Conservation (phyloP, 768 basidiomycete species). For the Tephrocybe sp. region DNA sequence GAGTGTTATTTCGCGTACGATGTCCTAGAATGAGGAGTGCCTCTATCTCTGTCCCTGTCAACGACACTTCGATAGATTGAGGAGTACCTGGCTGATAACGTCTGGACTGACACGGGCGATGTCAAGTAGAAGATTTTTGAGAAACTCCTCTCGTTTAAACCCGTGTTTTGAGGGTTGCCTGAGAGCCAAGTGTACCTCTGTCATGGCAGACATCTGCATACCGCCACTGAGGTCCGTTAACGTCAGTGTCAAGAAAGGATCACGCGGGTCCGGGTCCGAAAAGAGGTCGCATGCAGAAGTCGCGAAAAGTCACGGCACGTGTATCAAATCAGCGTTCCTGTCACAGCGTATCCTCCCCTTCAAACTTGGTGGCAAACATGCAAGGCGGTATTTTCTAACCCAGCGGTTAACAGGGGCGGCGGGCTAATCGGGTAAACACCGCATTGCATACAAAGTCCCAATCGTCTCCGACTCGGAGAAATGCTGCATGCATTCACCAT, state of each 20-base stretch:
- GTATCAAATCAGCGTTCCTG: not conserved
- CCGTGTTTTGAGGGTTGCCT: not conserved
- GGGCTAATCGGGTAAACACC: too few relatives aligned
- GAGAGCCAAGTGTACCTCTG: not conserved
- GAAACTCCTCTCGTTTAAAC: not conserved
- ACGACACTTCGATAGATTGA: not conserved
- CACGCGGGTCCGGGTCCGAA: not conserved
- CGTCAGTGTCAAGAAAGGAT: not conserved
- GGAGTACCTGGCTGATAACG: constrained; percentile 7
- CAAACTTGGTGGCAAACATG: too few relatives aligned
- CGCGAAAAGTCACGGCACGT: constrained; percentile 15
- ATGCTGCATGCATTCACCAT: not conserved
- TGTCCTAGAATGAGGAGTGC: constrained; percentile 1
- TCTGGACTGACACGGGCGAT: constrained; percentile 5
- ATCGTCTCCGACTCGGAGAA: not conserved
- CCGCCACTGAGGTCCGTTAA: not conserved
- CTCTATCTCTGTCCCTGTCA: not conserved
- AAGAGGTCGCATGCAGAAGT: not conserved
- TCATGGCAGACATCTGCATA: not conserved
- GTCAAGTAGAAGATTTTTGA: constrained; percentile 8
- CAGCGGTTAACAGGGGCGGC: too few relatives aligned
- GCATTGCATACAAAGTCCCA: too few relatives aligned
- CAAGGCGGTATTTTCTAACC: too few relatives aligned
- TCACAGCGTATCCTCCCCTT: too few relatives aligned
- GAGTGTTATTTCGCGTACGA: constrained; percentile 9